A percentile compares a stretch with the other conserved stretches of the same genome.
These are phyloP conservation scores for Naumovozyma dairenensis DNA, from an alignment of 805 yeast species.

Conservation along the genomic window DNA sequence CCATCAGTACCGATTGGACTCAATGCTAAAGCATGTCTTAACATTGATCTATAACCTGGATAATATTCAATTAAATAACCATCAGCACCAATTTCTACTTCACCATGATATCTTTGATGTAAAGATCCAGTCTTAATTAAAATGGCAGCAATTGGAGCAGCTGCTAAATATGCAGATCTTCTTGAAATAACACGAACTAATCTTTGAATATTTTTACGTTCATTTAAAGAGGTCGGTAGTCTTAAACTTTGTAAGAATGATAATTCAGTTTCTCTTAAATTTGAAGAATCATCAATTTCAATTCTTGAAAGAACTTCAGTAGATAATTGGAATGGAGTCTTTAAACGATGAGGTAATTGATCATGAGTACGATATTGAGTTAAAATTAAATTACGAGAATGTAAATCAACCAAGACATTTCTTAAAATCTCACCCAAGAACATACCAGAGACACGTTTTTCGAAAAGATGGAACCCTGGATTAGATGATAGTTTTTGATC, in stretches of 20 bases:
- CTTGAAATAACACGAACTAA: slow-evolving; percentile 71
- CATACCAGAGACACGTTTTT: slow-evolving; percentile 88
- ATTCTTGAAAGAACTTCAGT: slow-evolving; percentile 80
- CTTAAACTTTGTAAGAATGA: slow-evolving; percentile 57
- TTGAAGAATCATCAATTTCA: slow-evolving; percentile 74
- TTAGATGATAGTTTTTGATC: slow-evolving; percentile 65
- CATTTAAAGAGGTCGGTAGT: slow-evolving; percentile 58
- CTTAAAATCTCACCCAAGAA: slow-evolving; percentile 85
- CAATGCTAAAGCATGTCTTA: slow-evolving; percentile 66
- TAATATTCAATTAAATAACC: slow-evolving; percentile 91
- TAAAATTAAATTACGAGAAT: slow-evolving; percentile 48
- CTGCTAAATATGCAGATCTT: slow-evolving; percentile 84
- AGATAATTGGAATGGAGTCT: slow-evolving; percentile 67
- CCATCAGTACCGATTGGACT: slow-evolving; percentile 66
- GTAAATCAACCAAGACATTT: slow-evolving; percentile 59
- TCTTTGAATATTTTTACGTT: slow-evolving; percentile 62
- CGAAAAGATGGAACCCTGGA: slow-evolving; percentile 83
- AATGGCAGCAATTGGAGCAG: slow-evolving; percentile 84
- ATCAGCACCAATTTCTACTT: slow-evolving; percentile 90
- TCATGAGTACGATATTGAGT: slow-evolving; percentile 38
- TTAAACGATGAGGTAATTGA: slow-evolving; percentile 45
- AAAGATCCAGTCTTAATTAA: slow-evolving; percentile 58
- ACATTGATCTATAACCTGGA: slow-evolving; percentile 76
- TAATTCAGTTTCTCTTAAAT: slow-evolving; percentile 59
- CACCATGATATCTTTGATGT: slow-evolving; percentile 44